Conservation (phyloP, 2,329 filamentous ascomycete species). For the Corinectria fuckeliana region DNA sequence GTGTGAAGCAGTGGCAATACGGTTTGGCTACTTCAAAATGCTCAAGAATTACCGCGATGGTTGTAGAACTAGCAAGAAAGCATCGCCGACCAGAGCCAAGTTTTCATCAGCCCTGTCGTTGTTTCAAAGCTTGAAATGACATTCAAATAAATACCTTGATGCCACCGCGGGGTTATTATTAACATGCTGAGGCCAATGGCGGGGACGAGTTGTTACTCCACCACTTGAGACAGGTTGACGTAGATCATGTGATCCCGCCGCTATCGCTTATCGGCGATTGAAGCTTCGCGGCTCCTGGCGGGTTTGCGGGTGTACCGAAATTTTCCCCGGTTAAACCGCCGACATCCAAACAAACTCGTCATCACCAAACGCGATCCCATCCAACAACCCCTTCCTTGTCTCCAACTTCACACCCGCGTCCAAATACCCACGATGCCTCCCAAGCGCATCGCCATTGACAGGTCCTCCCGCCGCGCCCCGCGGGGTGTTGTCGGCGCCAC, state of each 20-base stretch:
- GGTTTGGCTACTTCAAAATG: background rate
- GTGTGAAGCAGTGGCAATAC: background rate
- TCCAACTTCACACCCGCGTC: background rate
- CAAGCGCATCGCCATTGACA: constrained; percentile 63
- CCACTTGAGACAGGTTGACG: no score
- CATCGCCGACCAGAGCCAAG: no score
- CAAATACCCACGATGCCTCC: constrained; percentile 62
- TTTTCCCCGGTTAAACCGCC: constrained; percentile 30
- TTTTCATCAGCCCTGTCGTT: background rate
- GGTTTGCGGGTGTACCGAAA: constrained; percentile 25
- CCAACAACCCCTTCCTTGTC: background rate
- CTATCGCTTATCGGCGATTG: constrained; percentile 22
- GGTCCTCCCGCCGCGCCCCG: constrained; percentile 49
- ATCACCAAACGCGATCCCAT: constrained; percentile 2
- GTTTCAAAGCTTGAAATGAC: background rate
- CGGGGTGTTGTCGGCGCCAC: constrained; percentile 62
- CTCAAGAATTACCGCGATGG: background rate
- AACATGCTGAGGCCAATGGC: no score
- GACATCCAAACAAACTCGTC: constrained; percentile 10
- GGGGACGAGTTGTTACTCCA: no score
- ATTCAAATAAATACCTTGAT: background rate
- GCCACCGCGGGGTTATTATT: background rate
- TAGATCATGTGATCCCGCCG: constrained; percentile 38
- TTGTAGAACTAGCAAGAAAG: background rate
- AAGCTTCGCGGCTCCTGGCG: constrained; percentile 21